A percentile compares a stretch with the other conserved stretches of the same genome.
Conservation (phyloP, 164 flowering plant genomes). For the Vitis rupestris region DNA sequence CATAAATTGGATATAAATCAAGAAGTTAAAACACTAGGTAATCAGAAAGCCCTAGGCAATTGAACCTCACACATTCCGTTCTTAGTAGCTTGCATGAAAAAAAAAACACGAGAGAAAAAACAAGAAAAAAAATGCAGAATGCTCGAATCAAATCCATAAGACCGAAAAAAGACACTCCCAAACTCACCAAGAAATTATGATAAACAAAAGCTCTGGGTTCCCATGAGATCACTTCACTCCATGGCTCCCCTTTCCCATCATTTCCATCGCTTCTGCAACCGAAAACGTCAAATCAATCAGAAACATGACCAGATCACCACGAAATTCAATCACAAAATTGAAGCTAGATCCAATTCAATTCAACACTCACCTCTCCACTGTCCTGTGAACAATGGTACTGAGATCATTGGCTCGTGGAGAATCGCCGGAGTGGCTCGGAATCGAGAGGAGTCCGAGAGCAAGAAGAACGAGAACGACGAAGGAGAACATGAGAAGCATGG, state of each 20-base stretch:
- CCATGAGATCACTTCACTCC: slow-evolving; percentile 95
- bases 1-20: too few relatives aligned
- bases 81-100: too few relatives aligned
- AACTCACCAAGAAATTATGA: slow-evolving; percentile 82
- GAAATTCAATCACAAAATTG: neutral
- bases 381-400: slow-evolving; percentile 38
- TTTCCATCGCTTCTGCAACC: slow-evolving; percentile 29
- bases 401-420: slow-evolving; percentile 51
- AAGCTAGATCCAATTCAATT: neutral
- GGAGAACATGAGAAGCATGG: slow-evolving; percentile 46
- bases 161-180: neutral
- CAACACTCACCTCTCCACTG: slow-evolving; percentile 27
- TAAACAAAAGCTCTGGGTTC: slow-evolving; percentile 88
- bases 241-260: slow-evolving; percentile 48
- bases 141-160: neutral
- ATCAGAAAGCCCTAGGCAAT: too few relatives aligned
- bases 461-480: slow-evolving; percentile 60
- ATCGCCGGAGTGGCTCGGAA: slow-evolving; percentile 38
- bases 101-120: neutral
- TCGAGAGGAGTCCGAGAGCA: slow-evolving; percentile 64
- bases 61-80: too few relatives aligned
- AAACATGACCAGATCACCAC: slow-evolving; percentile 3
- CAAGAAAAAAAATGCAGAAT: neutral
- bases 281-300: neutral
- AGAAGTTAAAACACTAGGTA: too few relatives aligned